phyloP scores from a whole-genome alignment of 345 rosid genomes.

The Chamaenerion angustifolium region DNA sequence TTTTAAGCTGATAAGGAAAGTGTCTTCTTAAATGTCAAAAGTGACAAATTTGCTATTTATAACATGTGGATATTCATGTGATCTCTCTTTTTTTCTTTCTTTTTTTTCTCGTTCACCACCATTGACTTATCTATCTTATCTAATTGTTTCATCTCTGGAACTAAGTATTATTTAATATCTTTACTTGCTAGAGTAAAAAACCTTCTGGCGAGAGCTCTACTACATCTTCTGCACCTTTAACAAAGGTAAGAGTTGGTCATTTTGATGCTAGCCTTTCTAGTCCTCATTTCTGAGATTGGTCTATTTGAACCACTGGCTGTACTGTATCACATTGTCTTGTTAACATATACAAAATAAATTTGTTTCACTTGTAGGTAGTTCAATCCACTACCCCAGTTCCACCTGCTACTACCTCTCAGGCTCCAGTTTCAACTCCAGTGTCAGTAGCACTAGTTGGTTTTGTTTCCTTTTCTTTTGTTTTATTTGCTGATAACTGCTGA shows the following conservation, averaged over 20 bases:
- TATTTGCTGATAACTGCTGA: neutral
- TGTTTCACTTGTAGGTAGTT: slow-evolving; percentile 25
- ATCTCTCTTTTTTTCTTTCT: too few relatives aligned
- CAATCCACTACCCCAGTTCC: slow-evolving; percentile 26
- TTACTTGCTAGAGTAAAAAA: slow-evolving; percentile 35
- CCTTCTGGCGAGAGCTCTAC: slow-evolving; percentile 41
- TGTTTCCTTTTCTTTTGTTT: neutral
- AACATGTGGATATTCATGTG: too few relatives aligned
- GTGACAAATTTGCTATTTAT: too few relatives aligned
- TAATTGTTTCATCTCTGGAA: too few relatives aligned
- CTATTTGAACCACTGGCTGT: too few relatives aligned
- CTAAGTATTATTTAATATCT: too few relatives aligned
- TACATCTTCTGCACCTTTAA: slow-evolving; percentile 21
- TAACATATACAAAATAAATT: too few relatives aligned
- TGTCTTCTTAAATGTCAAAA: too few relatives aligned
- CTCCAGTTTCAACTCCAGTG: slow-evolving; percentile 29
- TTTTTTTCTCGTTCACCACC: too few relatives aligned
- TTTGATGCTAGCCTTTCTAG: neutral
- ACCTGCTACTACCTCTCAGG: slow-evolving; percentile 24
- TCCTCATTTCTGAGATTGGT: too few relatives aligned
- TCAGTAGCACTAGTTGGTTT: slow-evolving; percentile 14
- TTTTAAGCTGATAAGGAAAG: too few relatives aligned
- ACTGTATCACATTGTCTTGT: neutral
- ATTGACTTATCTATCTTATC: too few relatives aligned
- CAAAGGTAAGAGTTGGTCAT: slow-evolving; percentile 18